Conservation (phyloP, 2,329 filamentous ascomycete species). For the Microascus cirrosus region DNA sequence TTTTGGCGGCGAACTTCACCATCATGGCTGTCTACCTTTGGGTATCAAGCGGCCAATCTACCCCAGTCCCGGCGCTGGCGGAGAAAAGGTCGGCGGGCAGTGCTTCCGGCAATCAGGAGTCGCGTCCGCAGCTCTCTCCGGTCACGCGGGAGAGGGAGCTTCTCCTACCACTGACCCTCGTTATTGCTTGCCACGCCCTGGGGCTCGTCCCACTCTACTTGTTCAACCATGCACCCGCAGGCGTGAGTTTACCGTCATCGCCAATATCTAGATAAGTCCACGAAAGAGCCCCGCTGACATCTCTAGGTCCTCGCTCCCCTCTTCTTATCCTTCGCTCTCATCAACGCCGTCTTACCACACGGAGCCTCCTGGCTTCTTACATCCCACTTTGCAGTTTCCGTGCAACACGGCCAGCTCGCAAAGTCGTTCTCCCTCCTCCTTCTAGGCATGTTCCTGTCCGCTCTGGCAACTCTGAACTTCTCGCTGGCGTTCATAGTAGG, state of each 20-base stretch:
- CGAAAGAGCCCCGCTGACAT: neutral
- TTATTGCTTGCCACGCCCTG: constrained; percentile 62
- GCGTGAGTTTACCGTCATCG: constrained; percentile 35
- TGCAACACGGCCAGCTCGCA: constrained; percentile 65
- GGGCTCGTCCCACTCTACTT: constrained; percentile 72
- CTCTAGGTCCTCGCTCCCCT: constrained; percentile 43
- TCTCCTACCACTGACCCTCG: constrained; percentile 61
- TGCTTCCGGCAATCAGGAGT: neutral
- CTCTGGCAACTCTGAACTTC: constrained; percentile 93
- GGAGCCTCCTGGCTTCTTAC: constrained; percentile 44
- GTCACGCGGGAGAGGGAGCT: constrained; percentile 49
- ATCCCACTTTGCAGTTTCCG: constrained; percentile 37
- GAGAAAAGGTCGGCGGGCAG: neutral
- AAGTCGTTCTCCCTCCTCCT: constrained; percentile 90
- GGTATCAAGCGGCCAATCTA: constrained; percentile 64
- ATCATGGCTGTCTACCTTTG: constrained; percentile 93
- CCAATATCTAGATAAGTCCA: neutral
- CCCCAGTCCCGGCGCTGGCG: neutral
- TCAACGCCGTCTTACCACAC: constrained; percentile 46
- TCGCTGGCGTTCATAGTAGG: constrained; percentile 79
- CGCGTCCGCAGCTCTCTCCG: neutral
- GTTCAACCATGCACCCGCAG: constrained; percentile 64
- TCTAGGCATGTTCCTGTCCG: constrained; percentile 82
- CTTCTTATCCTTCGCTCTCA: constrained; percentile 45
- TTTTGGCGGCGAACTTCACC: constrained; percentile 87